These are phyloP conservation scores for Colletotrichum melonis DNA, from an alignment of 2,329 filamentous ascomycete species.

Conservation along the genomic window DNA sequence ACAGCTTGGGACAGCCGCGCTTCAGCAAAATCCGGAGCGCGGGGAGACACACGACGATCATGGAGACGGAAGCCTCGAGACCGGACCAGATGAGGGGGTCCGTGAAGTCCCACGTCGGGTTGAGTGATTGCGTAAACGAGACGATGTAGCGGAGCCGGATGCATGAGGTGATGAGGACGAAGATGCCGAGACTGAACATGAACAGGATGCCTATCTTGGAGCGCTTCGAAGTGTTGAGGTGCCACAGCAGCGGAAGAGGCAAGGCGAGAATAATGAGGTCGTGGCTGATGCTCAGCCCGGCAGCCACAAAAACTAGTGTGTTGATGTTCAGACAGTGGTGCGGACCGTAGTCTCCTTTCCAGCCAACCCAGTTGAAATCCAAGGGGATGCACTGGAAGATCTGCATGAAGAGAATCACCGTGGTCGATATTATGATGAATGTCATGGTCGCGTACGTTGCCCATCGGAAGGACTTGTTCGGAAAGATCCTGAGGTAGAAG, in stretches of 20 bases:
- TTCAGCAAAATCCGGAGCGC: slow-evolving; percentile 47
- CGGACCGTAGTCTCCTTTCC: slow-evolving; percentile 42
- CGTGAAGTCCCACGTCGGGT: slow-evolving; percentile 55
- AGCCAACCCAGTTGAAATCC: slow-evolving; percentile 46
- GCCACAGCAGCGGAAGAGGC: slow-evolving; percentile 46
- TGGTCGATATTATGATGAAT: slow-evolving; percentile 41
- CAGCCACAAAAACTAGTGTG: slow-evolving; percentile 44
- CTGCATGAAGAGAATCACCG: slow-evolving; percentile 45
- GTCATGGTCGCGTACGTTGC: slow-evolving; percentile 40
- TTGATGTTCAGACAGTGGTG: slow-evolving; percentile 47
- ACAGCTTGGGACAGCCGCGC: slow-evolving; percentile 25
- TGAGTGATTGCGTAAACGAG: slow-evolving; percentile 45
- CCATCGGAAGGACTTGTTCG: slow-evolving; percentile 42
- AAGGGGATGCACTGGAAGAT: slow-evolving; percentile 51
- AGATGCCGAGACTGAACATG: slow-evolving; percentile 52
- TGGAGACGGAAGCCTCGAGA: slow-evolving; percentile 53
- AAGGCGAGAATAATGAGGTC: slow-evolving; percentile 48
- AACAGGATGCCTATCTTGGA: slow-evolving; percentile 44
- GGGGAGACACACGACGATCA: slow-evolving; percentile 55
- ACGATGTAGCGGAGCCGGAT: slow-evolving; percentile 49
- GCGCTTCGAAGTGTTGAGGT: slow-evolving; percentile 43
- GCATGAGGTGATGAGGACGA: slow-evolving; percentile 49
- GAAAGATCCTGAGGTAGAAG: slow-evolving; percentile 48
- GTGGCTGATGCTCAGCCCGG: slow-evolving; percentile 47
- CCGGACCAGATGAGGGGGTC: slow-evolving; percentile 56